Conservation (phyloP, 768 basidiomycete genomes). For the Strobilomyces echinocephalus region DNA sequence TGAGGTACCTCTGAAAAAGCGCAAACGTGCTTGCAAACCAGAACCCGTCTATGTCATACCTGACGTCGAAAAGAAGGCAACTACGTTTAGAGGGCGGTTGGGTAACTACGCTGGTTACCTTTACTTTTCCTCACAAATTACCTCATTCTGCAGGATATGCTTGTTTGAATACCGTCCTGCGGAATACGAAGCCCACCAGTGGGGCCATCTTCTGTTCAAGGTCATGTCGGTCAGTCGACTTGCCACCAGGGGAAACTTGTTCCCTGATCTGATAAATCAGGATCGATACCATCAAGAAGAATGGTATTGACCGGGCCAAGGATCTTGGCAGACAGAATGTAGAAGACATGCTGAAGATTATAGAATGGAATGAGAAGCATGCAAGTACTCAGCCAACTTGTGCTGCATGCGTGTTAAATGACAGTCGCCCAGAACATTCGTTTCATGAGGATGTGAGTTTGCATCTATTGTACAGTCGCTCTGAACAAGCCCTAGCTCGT, state of each 20-base stretch:
- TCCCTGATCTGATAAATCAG: slow-evolving; percentile 31
- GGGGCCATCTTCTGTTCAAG: slow-evolving; percentile 72
- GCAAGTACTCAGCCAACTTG: slow-evolving; percentile 30
- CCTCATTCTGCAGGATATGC: slow-evolving; percentile 53
- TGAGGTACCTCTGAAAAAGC: slow-evolving; percentile 22
- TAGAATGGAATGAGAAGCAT: slow-evolving; percentile 90
- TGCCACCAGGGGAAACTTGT: not conserved
- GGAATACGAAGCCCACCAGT: slow-evolving; percentile 60
- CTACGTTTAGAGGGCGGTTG: slow-evolving; percentile 65
- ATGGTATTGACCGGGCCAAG: slow-evolving; percentile 78
- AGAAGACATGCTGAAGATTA: slow-evolving; percentile 64
- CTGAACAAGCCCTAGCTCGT: slow-evolving; percentile 42
- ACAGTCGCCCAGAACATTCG: slow-evolving; percentile 49
- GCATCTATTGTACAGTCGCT: not conserved
- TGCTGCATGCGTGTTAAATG: not conserved
- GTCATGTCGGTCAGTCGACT: slow-evolving; percentile 48
- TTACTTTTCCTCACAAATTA: not conserved
- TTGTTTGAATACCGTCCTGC: slow-evolving; percentile 79
- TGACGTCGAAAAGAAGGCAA: slow-evolving; percentile 59
- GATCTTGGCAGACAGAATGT: slow-evolving; percentile 74
- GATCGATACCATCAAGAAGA: slow-evolving; percentile 72
- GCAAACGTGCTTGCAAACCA: slow-evolving; percentile 30
- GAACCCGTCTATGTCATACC: slow-evolving; percentile 66
- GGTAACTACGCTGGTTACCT: slow-evolving; percentile 28
- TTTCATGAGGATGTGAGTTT: slow-evolving; percentile 65